Evolutionary conservation across 371 early-diverging fungal species (phyloP).

Genomic region (Furculomyces boomerangus): DNA sequence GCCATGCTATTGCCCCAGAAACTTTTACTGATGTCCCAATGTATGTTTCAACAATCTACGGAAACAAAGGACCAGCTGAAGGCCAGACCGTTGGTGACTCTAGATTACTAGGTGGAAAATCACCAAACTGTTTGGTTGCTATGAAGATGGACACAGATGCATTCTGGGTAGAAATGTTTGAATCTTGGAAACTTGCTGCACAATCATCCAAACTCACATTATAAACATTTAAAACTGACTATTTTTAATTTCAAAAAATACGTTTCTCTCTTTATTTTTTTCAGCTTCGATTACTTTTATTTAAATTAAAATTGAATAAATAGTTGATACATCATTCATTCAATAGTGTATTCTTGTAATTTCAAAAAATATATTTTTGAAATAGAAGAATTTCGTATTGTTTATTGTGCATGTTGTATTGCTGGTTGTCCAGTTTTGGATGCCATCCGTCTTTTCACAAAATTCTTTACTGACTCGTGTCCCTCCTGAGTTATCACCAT

Average conservation of each 20-base stretch:
- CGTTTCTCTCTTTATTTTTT: no score
- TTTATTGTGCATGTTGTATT: no score
- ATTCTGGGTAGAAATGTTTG: conserved; percentile 1
- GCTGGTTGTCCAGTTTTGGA: no score
- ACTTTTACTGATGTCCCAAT: neutral
- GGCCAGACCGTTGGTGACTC: neutral
- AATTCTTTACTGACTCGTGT: conserved; percentile 35
- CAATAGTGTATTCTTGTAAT: no score
- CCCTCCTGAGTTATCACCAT: conserved; percentile 43
- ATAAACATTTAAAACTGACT: neutral
- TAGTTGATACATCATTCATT: no score
- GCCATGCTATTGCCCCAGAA: neutral
- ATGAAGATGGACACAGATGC: neutral
- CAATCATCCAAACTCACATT: neutral
- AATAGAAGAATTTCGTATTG: no score
- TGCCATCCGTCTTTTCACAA: conserved; percentile 23
- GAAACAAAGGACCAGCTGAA: neutral
- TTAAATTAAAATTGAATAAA: no score
- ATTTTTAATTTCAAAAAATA: no score
- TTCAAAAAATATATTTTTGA: no score
- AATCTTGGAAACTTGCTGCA: neutral
- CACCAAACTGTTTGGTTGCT: neutral
- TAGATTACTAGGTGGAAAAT: no score
- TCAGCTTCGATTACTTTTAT: no score
- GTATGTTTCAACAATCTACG: neutral